These are phyloP conservation scores for Trichocladium uniseriatum DNA, from an alignment of 495 filamentous ascomycete species.

Conservation along the genomic window DNA sequence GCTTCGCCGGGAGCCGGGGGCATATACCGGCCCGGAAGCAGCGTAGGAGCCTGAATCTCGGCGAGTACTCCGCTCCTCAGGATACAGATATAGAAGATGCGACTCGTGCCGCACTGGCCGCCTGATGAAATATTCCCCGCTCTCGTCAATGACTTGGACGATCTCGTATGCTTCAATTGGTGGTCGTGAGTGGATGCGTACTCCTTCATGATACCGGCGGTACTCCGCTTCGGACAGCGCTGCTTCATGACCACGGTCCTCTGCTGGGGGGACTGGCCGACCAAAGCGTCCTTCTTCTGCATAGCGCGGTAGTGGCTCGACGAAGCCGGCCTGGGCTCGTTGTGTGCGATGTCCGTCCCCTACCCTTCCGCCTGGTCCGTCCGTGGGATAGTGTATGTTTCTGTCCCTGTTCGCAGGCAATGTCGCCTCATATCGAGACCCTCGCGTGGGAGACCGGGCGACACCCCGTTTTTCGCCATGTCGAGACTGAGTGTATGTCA, in stretches of 20 bases:
- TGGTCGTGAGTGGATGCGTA: slow-evolving; percentile 18
- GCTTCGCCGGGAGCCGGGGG: neutral
- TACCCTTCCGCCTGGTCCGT: neutral
- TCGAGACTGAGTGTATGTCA: slow-evolving; percentile 2
- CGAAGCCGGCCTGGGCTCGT: neutral
- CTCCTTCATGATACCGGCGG: slow-evolving; percentile 25
- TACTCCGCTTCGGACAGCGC: slow-evolving; percentile 24
- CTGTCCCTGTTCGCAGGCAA: neutral
- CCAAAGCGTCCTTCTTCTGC: slow-evolving; percentile 14
- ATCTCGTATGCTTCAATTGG: slow-evolving; percentile 35
- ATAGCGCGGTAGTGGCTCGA: slow-evolving; percentile 2
- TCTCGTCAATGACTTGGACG: slow-evolving; percentile 35
- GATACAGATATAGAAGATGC: slow-evolving; percentile 14
- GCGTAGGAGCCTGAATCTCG: slow-evolving; percentile 8
- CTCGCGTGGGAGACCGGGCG: slow-evolving; percentile 1
- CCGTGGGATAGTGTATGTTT: slow-evolving; percentile 3
- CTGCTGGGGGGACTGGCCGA: slow-evolving; percentile 4
- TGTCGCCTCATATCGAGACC: neutral
- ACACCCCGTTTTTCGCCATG: neutral
- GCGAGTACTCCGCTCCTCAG: slow-evolving; percentile 3
- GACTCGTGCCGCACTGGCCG: slow-evolving; percentile 31
- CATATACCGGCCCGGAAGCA: slow-evolving; percentile 18
- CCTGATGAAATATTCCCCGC: slow-evolving; percentile 38
- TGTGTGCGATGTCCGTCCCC: neutral
- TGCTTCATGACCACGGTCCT: slow-evolving; percentile 11